phyloP scores from a whole-genome alignment of 2,329 filamentous ascomycete genomes.

The Diaporthe sp. region DNA sequence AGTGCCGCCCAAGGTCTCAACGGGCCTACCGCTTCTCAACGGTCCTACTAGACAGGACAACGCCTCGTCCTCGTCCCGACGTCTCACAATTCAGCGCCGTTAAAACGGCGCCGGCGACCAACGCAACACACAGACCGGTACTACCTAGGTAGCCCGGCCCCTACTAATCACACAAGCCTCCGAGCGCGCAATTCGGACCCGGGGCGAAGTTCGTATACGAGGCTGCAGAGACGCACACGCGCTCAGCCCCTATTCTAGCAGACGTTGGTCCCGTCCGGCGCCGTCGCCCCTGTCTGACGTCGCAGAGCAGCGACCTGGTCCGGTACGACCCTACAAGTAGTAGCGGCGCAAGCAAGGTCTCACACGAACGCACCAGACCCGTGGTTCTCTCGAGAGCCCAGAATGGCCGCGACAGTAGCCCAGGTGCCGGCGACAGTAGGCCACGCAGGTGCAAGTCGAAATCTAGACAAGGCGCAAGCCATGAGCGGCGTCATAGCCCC shows the following conservation, averaged over 20 bases:
- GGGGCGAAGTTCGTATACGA: slow-evolving; percentile 20
- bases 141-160: background rate
- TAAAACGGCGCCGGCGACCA: slow-evolving; percentile 1
- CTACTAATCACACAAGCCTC: slow-evolving; percentile 13
- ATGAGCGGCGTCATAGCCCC: slow-evolving; percentile 33
- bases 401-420: slow-evolving; percentile 53
- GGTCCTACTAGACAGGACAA: background rate
- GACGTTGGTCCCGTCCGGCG: slow-evolving; percentile 21
- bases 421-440: slow-evolving; percentile 45
- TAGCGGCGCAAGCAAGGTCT: slow-evolving; percentile 5
- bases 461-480: slow-evolving; percentile 36
- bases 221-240: slow-evolving; percentile 20
- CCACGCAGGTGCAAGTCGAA: slow-evolving; percentile 41
- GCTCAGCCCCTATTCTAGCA: slow-evolving; percentile 18
- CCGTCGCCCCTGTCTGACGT: slow-evolving; percentile 4
- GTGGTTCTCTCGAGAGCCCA: background rate
- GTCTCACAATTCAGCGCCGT: slow-evolving; percentile 31
- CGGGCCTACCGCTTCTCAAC: background rate
- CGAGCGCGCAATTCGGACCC: slow-evolving; percentile 2
- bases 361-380: background rate
- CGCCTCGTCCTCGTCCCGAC: slow-evolving; percentile 5
- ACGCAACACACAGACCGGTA: slow-evolving; percentile 8
- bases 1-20: background rate
- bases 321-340: slow-evolving; percentile 1
- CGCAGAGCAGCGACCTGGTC: slow-evolving; percentile 2